phyloP scores from a whole-genome alignment of 371 early-diverging fungal genomes.

The Phascolomyces articulosus region DNA sequence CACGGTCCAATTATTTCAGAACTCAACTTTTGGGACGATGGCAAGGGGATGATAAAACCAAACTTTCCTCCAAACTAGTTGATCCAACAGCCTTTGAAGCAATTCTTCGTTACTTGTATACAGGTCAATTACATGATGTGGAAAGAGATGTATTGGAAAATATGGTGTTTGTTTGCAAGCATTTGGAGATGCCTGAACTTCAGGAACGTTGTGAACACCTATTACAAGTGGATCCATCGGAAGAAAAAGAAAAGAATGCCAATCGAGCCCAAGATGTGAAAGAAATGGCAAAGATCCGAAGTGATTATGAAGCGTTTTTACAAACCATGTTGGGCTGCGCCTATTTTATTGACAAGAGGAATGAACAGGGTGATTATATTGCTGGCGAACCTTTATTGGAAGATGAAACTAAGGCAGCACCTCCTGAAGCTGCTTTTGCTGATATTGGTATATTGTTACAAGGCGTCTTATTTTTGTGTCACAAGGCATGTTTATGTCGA shows the following conservation, averaged over 20 bases:
- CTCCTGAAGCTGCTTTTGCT: slow-evolving; percentile 20
- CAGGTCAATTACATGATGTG: slow-evolving; percentile 30
- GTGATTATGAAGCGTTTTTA: slow-evolving; percentile 36
- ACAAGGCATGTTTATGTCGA: slow-evolving; percentile 36
- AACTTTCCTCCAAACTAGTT: slow-evolving; percentile 22
- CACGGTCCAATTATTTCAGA: slow-evolving; percentile 33
- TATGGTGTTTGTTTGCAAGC: slow-evolving; percentile 30
- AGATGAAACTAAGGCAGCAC: neutral
- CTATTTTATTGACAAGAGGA: slow-evolving; percentile 1
- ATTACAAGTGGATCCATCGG: neutral
- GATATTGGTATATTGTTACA: slow-evolving; percentile 37
- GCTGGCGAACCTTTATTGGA: neutral
- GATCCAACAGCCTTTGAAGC: slow-evolving; percentile 32
- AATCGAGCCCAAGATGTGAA: slow-evolving; percentile 22
- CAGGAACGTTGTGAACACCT: slow-evolving; percentile 18
- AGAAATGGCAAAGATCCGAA: slow-evolving; percentile 29
- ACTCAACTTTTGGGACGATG: slow-evolving; percentile 26
- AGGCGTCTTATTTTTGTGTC: slow-evolving; percentile 32
- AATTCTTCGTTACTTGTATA: slow-evolving; percentile 39
- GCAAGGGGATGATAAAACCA: slow-evolving; percentile 16
- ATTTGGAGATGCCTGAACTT: slow-evolving; percentile 28
- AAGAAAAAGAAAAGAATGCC: slow-evolving; percentile 17
- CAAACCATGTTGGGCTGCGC: slow-evolving; percentile 12
- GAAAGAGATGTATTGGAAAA: slow-evolving; percentile 20
- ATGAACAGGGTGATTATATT: neutral